Evolutionary conservation across 768 basidiomycete species (phyloP).

Genomic region (Gymnopilus junonius): DNA sequence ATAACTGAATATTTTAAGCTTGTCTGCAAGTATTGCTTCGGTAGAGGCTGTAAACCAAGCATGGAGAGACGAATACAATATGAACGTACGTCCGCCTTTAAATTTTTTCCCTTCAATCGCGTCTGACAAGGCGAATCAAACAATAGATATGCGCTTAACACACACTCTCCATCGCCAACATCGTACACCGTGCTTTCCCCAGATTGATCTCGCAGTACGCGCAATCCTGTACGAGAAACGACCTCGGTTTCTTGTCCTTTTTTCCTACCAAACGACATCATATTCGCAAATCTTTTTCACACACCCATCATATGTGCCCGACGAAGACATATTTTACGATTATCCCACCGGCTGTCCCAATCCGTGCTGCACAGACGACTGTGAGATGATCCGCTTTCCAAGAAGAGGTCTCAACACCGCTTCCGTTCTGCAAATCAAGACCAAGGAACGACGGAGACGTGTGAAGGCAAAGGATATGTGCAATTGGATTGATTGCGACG

Average conservation of each 20-base stretch:
- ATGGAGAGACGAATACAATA: conserved; percentile 70
- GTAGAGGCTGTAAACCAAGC: conserved; percentile 65
- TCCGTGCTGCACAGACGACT: conserved; percentile 79
- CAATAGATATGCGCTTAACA: conserved; percentile 64
- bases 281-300: conserved; percentile 86
- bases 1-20: conserved; percentile 80
- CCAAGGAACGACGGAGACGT: conserved; percentile 51
- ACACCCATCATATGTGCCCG: conserved; percentile 68
- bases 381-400: conserved; percentile 83
- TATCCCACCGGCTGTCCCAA: conserved; percentile 83
- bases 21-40: conserved; percentile 67
- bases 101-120: conserved; percentile 2
- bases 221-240: conserved; percentile 78
- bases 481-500: conserved; percentile 80
- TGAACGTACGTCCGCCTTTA: conserved; percentile 57
- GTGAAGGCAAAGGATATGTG: conserved; percentile 70
- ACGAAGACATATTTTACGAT: conserved; percentile 74
- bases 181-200: conserved; percentile 81
- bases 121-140: not conserved
- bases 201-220: conserved; percentile 78
- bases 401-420: conserved; percentile 65
- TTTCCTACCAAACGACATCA: conserved; percentile 80
- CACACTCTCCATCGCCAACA: conserved; percentile 70
- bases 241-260: conserved; percentile 77
- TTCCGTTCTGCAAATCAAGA: conserved; percentile 63